Evolutionary conservation across 2,329 filamentous ascomycete species (phyloP), one percentile per base, ranked within the genome.

Genomic region (Aureobasidium sp.): DNA sequence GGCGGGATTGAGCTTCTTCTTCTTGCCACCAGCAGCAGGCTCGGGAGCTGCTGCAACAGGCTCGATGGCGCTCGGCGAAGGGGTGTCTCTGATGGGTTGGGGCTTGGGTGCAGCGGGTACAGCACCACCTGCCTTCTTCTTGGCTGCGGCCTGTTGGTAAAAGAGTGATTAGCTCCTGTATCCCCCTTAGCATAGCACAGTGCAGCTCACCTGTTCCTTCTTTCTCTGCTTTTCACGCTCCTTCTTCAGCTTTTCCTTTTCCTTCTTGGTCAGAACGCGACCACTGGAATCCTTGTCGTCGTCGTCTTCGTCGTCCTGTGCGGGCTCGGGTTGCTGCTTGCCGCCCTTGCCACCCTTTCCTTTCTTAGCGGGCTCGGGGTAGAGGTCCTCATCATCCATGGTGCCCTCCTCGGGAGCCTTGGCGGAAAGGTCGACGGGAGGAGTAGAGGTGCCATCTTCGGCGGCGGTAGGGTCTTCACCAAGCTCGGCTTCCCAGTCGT

Each of bases 241-340:
- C 79, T 97, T 99, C 83, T 93, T 97, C 71, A 93, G 82, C 77
- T 91, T 96, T 76, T 99, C 94, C 80, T 99, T 99, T 79, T 99
- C 92, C 63, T 95, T 94, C 84, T 97, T 99, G 42, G 91, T 96
- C 78, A 97, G 86, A 53, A 97, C 82, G 61, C 86, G 84, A 48
- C 87, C 87, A 63, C 80, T 79, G 4, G 80, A 81, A 8, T 75
- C 84, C 12, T 77, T 81, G 20, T 81, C 81, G 22, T 80, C 81
- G 2, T 79, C 81, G 6, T 79, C 82, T 5, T 79, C 82, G 17
- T 71, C 77, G 14, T 71, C 71, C 34, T 70, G 69, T 42, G 70
- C 69, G 20, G 77, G 80, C 25, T 81, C 81, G 74, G 70, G 76
- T 56, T 74, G 73, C 72, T 74, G 66, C 64, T 72, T 68, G 41